These are phyloP conservation scores for Colletotrichum sp. DNA, from an alignment of 2,329 filamentous ascomycete genomes.

Conservation along the genomic window DNA sequence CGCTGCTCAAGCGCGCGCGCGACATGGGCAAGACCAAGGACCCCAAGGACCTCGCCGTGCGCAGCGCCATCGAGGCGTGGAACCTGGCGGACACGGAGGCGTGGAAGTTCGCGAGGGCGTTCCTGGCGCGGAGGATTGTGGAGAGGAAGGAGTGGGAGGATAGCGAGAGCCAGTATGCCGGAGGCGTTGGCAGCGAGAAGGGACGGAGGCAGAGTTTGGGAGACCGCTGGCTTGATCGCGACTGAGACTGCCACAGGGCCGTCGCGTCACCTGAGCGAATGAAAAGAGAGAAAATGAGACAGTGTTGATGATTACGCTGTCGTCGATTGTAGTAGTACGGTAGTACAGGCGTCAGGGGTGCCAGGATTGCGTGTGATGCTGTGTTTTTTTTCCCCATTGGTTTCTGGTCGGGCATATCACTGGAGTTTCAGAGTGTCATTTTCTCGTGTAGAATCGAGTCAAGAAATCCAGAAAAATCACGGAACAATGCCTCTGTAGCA, in stretches of 20 bases:
- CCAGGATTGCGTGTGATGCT: background rate
- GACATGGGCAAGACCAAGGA: constrained; percentile 50
- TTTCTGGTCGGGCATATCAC: background rate
- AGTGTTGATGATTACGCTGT: background rate
- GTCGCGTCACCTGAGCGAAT: background rate
- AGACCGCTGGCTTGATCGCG: constrained; percentile 40
- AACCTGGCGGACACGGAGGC: constrained; percentile 77
- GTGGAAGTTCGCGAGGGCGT: constrained; percentile 77
- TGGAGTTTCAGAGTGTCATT: constrained; percentile 11
- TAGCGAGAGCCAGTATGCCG: constrained; percentile 68
- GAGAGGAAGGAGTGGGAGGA: constrained; percentile 74
- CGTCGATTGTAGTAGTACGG: background rate
- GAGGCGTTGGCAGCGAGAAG: constrained; percentile 61
- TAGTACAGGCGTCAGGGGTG: constrained; percentile 1
- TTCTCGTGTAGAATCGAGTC: background rate
- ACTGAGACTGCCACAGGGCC: constrained; percentile 3
- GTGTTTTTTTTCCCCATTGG: background rate
- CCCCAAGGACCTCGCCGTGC: constrained; percentile 49
- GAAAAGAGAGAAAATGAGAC: background rate
- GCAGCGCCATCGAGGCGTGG: constrained; percentile 66
- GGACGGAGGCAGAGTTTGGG: constrained; percentile 36
- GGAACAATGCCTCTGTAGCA: background rate
- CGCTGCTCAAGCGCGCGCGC: constrained; percentile 52
- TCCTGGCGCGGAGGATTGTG: constrained; percentile 63
- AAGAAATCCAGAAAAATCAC: background rate